These are phyloP conservation scores for Inosperma sp. DNA, from an alignment of 768 basidiomycete genomes.

Conservation along the genomic window DNA sequence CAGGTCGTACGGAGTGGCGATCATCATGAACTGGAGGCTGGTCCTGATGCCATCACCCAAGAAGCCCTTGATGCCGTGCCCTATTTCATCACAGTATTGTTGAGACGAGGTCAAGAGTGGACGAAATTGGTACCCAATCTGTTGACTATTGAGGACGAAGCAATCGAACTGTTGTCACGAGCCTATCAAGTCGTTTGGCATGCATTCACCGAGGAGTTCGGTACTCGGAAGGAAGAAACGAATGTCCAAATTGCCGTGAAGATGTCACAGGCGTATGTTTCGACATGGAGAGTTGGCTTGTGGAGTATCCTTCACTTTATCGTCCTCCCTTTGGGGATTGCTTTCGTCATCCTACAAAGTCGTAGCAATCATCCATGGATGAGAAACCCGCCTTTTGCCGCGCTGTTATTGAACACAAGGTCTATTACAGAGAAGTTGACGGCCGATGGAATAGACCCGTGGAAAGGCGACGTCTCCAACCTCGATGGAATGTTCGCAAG, in stretches of 20 bases:
- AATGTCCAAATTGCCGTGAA: background rate
- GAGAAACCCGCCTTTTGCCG: background rate
- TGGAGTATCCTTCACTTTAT: background rate
- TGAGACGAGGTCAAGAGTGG: background rate
- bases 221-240: background rate
- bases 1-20: no score
- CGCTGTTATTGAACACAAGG: no score
- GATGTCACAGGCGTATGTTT: background rate
- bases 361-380: background rate
- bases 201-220: background rate
- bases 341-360: background rate
- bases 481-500: no score
- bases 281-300: background rate
- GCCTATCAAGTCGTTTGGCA: background rate
- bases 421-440: no score
- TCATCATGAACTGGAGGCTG: background rate
- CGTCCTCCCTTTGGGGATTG: background rate
- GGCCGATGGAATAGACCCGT: conserved; percentile 1
- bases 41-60: background rate
- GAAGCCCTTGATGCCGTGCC: background rate
- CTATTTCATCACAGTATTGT: background rate
- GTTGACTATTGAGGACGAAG: background rate
- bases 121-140: background rate
- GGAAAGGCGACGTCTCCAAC: no score
- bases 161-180: background rate